Base-by-base conservation (phyloP, 148 eudicot genomes). In the Fagopyrum homotropicum region DNA sequence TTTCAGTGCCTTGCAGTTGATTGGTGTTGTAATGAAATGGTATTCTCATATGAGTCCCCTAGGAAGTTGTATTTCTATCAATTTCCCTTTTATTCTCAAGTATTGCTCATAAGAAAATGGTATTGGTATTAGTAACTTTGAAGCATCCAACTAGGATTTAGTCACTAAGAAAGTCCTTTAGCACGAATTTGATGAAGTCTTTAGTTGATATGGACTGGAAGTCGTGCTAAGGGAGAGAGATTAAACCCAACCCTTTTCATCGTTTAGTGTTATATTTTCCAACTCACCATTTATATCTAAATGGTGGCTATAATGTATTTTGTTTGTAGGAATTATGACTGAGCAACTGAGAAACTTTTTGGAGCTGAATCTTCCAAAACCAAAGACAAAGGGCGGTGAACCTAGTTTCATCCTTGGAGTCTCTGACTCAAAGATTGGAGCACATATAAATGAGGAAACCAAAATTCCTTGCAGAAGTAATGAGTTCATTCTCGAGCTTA, bases 401-500 rank as follows among this genome's bases (percentile, higher is more conserved):
- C 85, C 91, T 10, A 89, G 86, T 74, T 88, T 86, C 57, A 82
- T 89, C 79, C 83, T 95, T 56, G 97, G 98, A 61, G 83, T 95
- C 79, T 80, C 92, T n/a, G 97, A 95, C 77, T 80, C 97, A 0
- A 92, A 92, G 82, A 77, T 95, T 46, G 97, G 97, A 47, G 85
- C 96, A 0, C 92, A 91, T 73, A 89, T 95, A 49, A 77, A 74
- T 47, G 98, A 92, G 80, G 91, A 70, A 55, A 90, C 97, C 44
- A 95, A 92, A 78, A 83, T 95, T 16, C 86, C 85, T 6, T 95
- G 98, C 84, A 90, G 85, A 83, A 86, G 93, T 74, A 92, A 95
- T 77, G 96, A 95, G 77, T 95, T 90, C 77, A 77, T 92, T 73
- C 85, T 79, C 19, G 97, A 95, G 83, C 93, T 95, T 76, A 86